Evolutionary conservation across 371 early-diverging fungal genomes (phyloP), one percentile per base, ranked within the genome.

Genomic region (Ordospora pajunii): DNA sequence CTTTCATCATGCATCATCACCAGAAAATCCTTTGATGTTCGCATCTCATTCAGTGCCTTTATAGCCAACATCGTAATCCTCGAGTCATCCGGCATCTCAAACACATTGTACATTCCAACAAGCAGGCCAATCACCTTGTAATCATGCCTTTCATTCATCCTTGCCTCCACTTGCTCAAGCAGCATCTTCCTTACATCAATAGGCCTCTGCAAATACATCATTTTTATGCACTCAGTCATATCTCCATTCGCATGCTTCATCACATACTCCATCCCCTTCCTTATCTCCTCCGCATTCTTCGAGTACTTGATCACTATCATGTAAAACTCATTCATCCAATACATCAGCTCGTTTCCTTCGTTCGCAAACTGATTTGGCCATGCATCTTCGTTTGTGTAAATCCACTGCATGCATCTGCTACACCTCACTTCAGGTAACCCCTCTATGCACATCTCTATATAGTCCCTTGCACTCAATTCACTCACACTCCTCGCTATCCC

Each of bases 21-120:
- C 6, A 37, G 9, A 64, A 54, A 27, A 43, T 73, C 73, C 11
- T 25, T 43, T 5, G 45, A 50, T n/a, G 22, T 50, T 40, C 52
- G 19, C 43, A 54, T 63, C 51, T 73, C 73, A 2, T 54, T 42
- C 40, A 73, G 51, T 11, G 63, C 49, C 27, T 73, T 73, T 22
- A 54, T n/a, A 64, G 64, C 65, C 11, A 73, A 32, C 32, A 46
- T 54, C 2, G 40, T 37, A 43, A 73, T n/a, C 42, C 62, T 63
- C 0, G 63, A 51, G 42, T 73, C 64, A 12, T 63, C 54, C 6
- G 32, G 42, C 2, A 44, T 32, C 12, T 40, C 22, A 5, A 46
- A 7, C n/a, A 49, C 21, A 7, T 12, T 46, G 19, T 64, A 51
- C 3, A 50, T 64, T 11, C 46, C 42, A 49, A 46, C 37, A 27